phyloP scores from a whole-genome alignment of 75 land plant genomes.

The Adiantum capillusveneris region DNA sequence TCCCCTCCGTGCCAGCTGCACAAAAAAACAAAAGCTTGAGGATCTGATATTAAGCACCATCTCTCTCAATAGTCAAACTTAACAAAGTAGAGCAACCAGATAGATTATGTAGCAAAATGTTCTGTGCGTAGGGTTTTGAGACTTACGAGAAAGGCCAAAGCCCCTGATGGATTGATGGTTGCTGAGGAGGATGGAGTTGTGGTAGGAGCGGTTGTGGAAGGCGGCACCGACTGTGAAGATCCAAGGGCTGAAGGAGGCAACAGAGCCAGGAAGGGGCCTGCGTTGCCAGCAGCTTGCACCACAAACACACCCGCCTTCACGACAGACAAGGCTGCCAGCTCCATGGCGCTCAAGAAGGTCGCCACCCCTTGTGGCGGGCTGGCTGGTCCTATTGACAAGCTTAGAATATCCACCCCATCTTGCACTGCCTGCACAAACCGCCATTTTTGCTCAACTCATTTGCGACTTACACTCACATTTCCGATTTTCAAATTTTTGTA shows the following conservation, averaged over 20 bases:
- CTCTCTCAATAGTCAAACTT: too few species aligned
- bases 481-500: too few species aligned
- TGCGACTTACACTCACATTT: too few species aligned
- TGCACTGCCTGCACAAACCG: constrained; percentile 63
- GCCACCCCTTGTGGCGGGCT: constrained; percentile 71
- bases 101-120: too few species aligned
- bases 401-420: constrained; percentile 87
- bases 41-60: too few species aligned
- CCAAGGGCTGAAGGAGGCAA: constrained; percentile 96
- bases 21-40: too few species aligned
- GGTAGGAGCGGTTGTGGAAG: constrained; percentile 62
- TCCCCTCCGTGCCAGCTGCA: too few species aligned
- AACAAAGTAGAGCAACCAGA: too few species aligned
- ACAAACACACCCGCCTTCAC: constrained; percentile 87
- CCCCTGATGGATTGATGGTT: constrained; percentile 40
- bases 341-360: constrained; percentile 85
- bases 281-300: constrained; percentile 93
- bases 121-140: too few species aligned
- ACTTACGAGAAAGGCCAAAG: constrained; percentile 85
- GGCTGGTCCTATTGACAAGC: constrained; percentile 86
- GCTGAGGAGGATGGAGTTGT: constrained; percentile 42
- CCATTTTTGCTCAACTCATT: too few species aligned
- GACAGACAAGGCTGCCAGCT: constrained; percentile 77
- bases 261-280: constrained; percentile 70
- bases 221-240: constrained; percentile 93